These are phyloP conservation scores for Lactarius akahatsu DNA, from an alignment of 768 basidiomycete genomes.

Conservation along the genomic window DNA sequence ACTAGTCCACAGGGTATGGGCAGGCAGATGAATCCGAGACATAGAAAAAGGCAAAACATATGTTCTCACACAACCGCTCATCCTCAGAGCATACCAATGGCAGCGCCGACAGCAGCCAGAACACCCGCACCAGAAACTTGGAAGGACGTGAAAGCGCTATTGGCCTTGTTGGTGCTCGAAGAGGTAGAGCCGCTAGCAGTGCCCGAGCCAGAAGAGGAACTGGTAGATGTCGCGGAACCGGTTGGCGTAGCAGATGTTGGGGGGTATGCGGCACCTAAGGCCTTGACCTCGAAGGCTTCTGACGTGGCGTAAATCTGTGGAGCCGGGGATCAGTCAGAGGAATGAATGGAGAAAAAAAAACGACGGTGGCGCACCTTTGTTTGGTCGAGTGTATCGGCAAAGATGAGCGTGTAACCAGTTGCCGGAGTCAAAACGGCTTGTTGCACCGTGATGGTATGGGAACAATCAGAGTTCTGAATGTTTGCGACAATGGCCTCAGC, in stretches of 20 bases:
- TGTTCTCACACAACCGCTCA: conserved; percentile 4
- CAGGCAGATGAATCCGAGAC: background rate
- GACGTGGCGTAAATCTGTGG: conserved; percentile 57
- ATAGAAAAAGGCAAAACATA: background rate
- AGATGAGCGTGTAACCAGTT: conserved; percentile 50
- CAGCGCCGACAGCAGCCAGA: conserved; percentile 26
- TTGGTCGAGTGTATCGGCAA: conserved; percentile 51
- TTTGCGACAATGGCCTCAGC: conserved; percentile 50
- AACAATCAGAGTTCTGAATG: conserved; percentile 59
- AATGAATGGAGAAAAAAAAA: conserved; percentile 2
- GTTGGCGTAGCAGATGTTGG: conserved; percentile 38
- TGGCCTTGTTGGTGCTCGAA: background rate
- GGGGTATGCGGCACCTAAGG: conserved; percentile 55
- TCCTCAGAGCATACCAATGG: conserved; percentile 28
- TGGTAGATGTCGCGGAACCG: conserved; percentile 23
- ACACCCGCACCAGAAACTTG: conserved; percentile 22
- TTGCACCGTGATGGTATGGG: conserved; percentile 48
- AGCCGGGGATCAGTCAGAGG: conserved; percentile 3
- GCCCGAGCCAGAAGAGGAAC: conserved; percentile 7
- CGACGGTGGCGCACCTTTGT: conserved; percentile 47
- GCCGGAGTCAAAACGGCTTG: conserved; percentile 42
- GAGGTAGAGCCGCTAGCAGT: conserved; percentile 13
- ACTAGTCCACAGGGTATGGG: background rate
- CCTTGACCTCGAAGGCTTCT: conserved; percentile 58
- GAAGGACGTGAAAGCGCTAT: conserved; percentile 18